Evolutionary conservation across 495 filamentous ascomycete species (phyloP), one percentile per base, ranked within the genome.

Genomic region (Aspergillus funiculosus): DNA sequence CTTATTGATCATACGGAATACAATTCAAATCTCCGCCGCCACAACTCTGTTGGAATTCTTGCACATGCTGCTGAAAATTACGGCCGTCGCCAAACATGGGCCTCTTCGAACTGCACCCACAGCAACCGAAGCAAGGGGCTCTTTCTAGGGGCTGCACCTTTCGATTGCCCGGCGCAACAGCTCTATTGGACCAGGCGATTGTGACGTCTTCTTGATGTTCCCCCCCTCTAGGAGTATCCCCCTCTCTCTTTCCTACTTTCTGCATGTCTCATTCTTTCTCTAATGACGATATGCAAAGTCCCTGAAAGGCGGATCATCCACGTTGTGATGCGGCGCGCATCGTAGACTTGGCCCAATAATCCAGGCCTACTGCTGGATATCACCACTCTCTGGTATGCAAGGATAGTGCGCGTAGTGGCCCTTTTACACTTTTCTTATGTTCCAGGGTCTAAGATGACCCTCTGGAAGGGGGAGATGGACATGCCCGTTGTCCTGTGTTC

Each of bases 361-460:
- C 37, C 22, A 13, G 21, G 32, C 6, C 19, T 11, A 25, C 26
- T 41, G 25, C 48, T 43, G 34, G 15, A 40, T 49, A 29, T 53
- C 39, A 47, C 52, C 50, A 54, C 45, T 46, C 41, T 58, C 50
- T 48, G 52, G 55, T 54, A 64, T 64, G 61, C 61, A 64, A 64
- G 61, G 61, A 59, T 34, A 14, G 44, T 50, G 38, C 31, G 42
- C 17, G 47, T 40, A 57, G 49, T 48, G 43, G 46, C 51, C 50
- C 54, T 55, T 48, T 29, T 42, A 47, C 31, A 42, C 39, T 42
- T 50, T 34, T 4, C 29, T 44, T 44, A 56, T 56, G 54, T 58
- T 53, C 54, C 50, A 56, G 50, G 47, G 47, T 50, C 48, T 48
- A 36, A 42, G 42, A 34, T 47, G 45, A 47, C 48, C 52, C 47